Percentiles rank a stretch among this genome's conserved stretches.
These are phyloP conservation scores for Sordaria brevicollis DNA, from an alignment of 495 filamentous ascomycete genomes.

Conservation along the genomic window DNA sequence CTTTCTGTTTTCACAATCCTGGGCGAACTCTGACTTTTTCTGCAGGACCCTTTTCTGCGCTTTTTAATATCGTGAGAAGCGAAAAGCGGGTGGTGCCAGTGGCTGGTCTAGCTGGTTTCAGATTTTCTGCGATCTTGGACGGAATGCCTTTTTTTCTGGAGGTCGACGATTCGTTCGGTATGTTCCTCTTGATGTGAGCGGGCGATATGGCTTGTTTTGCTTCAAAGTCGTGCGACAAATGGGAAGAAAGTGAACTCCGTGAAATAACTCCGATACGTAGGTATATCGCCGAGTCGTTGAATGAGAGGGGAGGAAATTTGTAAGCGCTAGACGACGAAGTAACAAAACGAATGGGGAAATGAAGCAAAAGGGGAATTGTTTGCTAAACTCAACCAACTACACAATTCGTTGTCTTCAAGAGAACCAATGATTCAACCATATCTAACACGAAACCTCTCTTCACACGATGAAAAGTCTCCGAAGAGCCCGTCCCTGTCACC, in stretches of 20 bases:
- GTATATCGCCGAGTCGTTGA: neutral
- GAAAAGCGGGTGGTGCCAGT: neutral
- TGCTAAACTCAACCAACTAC: neutral
- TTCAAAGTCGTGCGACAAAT: neutral
- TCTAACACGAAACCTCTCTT: no score
- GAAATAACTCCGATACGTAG: neutral
- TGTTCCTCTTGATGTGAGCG: neutral
- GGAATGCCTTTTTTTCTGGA: neutral
- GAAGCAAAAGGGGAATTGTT: neutral
- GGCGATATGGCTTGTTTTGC: neutral
- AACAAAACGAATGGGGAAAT: neutral
- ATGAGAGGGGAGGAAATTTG: neutral
- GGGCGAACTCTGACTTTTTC: neutral
- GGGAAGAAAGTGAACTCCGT: neutral
- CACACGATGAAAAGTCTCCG: neutral
- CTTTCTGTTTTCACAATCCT: neutral
- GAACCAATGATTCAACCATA: no score
- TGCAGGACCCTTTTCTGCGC: no score
- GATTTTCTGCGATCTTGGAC: neutral
- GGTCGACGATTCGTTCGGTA: neutral
- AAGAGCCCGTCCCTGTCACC: no score
- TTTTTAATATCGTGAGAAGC: neutral
- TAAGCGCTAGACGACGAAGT: neutral
- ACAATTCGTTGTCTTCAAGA: neutral
- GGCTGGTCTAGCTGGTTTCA: neutral